Evolutionary conservation across 2,329 filamentous ascomycete genomes (phyloP).

Genomic region (Ceratocystiopsis sp.): DNA sequence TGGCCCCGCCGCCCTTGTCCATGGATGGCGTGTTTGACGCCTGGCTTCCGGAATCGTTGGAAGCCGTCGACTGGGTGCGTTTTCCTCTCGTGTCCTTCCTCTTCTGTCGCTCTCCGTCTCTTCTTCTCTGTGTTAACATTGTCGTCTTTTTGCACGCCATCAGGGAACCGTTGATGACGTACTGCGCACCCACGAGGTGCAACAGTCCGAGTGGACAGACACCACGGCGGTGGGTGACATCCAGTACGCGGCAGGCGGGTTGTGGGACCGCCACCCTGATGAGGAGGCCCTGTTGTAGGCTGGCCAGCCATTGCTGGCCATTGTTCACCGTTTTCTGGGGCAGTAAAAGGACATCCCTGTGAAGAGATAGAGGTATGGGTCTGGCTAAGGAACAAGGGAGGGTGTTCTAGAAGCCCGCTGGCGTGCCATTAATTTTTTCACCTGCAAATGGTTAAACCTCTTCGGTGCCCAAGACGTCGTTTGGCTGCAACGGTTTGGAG

Average conservation of each 20-base stretch:
- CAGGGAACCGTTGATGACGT: slow-evolving; percentile 8
- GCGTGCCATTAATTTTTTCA: too few species aligned
- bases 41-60: slow-evolving; percentile 10
- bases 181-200: slow-evolving; percentile 5
- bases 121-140: neutral
- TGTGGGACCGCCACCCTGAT: slow-evolving; percentile 8
- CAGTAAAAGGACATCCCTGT: too few species aligned
- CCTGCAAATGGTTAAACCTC: too few species aligned
- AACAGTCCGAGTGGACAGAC: slow-evolving; percentile 9
- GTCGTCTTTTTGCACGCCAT: too few species aligned
- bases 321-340: too few species aligned
- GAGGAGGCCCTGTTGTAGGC: neutral
- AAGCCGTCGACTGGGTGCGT: slow-evolving; percentile 9
- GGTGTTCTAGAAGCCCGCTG: too few species aligned
- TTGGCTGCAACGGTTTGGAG: too few species aligned
- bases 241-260: slow-evolving; percentile 6
- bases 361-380: too few species aligned
- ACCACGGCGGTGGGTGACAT: slow-evolving; percentile 6
- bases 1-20: neutral
- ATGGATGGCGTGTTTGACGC: slow-evolving; percentile 1
- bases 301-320: too few species aligned
- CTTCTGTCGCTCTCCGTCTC: neutral
- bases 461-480: too few species aligned
- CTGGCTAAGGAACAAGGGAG: too few species aligned
- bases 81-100: neutral